These are phyloP conservation scores for Viridothelium virens DNA, from an alignment of 495 filamentous ascomycete genomes.

Conservation along the genomic window DNA sequence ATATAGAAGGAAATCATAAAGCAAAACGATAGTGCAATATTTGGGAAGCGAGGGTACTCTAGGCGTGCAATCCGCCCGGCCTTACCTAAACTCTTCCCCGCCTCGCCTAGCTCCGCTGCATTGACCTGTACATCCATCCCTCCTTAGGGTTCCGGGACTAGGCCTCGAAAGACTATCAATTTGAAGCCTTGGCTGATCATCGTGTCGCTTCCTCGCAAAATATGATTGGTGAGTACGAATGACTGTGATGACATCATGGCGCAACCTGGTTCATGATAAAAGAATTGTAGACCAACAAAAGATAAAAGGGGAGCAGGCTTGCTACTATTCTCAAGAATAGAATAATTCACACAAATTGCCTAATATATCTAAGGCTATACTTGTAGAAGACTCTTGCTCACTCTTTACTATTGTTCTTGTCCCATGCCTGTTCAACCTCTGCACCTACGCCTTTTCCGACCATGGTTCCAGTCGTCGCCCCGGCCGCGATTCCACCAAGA, in stretches of 20 bases:
- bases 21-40: neutral
- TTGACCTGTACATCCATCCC: neutral
- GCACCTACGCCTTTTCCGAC: too few species aligned
- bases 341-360: too few species aligned
- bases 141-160: neutral
- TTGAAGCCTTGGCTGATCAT: neutral
- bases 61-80: neutral
- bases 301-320: too few species aligned
- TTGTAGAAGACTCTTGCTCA: too few species aligned
- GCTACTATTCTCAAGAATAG: too few species aligned
- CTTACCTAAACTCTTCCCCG: neutral
- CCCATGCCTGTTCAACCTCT: too few species aligned
- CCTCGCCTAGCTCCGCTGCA: neutral
- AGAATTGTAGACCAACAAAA: too few species aligned
- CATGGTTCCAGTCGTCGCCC: too few species aligned
- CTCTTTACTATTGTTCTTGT: too few species aligned
- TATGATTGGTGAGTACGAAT: neutral
- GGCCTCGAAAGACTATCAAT: neutral
- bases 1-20: neutral
- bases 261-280: too few species aligned
- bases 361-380: too few species aligned
- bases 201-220: neutral
- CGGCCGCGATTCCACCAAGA: too few species aligned
- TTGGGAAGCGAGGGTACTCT: neutral
- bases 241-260: neutral